Base-by-base conservation (phyloP, 176 grass and related monocot genomes). In the Calamus simplicifolius region DNA sequence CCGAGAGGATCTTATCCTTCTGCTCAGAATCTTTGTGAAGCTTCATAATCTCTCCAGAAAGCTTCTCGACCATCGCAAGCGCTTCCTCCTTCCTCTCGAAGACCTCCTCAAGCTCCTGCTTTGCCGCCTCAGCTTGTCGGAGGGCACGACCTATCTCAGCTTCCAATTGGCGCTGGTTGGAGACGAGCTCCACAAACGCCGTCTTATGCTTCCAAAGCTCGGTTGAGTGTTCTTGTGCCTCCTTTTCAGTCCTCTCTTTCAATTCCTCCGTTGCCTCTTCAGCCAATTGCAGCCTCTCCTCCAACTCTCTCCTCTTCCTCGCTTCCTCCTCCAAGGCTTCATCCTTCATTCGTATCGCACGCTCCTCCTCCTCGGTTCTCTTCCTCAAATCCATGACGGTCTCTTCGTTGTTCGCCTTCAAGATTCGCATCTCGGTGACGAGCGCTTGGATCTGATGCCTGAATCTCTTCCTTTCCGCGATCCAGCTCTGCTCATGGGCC, bases 1-100 rank as follows among this genome's bases (percentile, higher is more conserved):
- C 85, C 0, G 90, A 89, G 12, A 95, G 75, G 49, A 95, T 85
- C 64, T 83, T 95, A 67, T 89, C 85, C 79, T 89, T 95, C 60
- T 95, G 90, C 70, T 89, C 79, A 1, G 76, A 76, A 56, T 95
- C 90, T 51, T 73, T 81, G 13, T 80, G 72, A 58, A 89, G 75
- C 23, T 64, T 68, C 31, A 58, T 71, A 0, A 78, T 63, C 72
- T 95, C 81, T 5, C 51, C 53, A 16, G 80, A 76, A 12, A 93
- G 76, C 4, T 81, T 71, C 1, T 80, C 84, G 16, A 82, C 76
- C 58, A 75, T 69, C 54, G 65, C 16, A 14, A 62, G 21, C 0
- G 69, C 72, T 51, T 85, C 75, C 54, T 82, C 81, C 10, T 72
- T 63, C 10, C 66, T 66, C 57, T 59, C 67, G n/a, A 72, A 5